Percentiles rank a stretch among this genome's conserved stretches.
Evolutionary conservation across 2,329 filamentous ascomycete genomes (phyloP).

Genomic region (Moelleriella libera): DNA sequence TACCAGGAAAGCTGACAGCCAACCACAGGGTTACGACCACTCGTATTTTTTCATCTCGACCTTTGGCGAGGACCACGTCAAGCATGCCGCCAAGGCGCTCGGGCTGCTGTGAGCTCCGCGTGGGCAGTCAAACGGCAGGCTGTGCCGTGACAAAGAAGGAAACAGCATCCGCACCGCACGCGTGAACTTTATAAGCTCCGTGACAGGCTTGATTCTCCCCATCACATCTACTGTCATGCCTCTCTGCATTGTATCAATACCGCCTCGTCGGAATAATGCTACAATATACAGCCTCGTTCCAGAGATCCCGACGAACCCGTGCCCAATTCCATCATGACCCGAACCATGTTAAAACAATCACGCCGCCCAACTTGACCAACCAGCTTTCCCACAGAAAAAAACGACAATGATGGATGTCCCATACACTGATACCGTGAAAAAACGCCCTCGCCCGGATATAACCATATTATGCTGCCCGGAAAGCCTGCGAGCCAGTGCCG

Average conservation of each 20-base stretch:
- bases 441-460: neutral
- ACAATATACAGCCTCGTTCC: too few relatives aligned
- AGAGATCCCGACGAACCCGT: neutral
- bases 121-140: too few relatives aligned
- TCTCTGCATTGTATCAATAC: too few relatives aligned
- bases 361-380: neutral
- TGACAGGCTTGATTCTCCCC: too few relatives aligned
- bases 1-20: neutral
- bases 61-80: slow-evolving; percentile 81
- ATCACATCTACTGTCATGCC: too few relatives aligned
- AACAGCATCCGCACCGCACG: too few relatives aligned
- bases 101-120: slow-evolving; percentile 15
- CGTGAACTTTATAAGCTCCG: too few relatives aligned
- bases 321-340: neutral
- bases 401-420: neutral
- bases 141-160: too few relatives aligned
- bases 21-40: slow-evolving; percentile 69
- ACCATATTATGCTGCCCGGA: neutral
- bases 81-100: slow-evolving; percentile 80
- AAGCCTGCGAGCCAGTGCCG: neutral
- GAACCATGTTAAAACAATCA: neutral
- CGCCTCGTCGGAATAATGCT: too few relatives aligned
- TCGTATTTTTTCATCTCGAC: slow-evolving; percentile 93
- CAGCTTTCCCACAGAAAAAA: neutral
- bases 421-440: neutral